Evolutionary conservation across 2,329 filamentous ascomycete genomes (phyloP), one percentile per base, ranked within the genome.

Genomic region (Proliferodiscus dingleyae): DNA sequence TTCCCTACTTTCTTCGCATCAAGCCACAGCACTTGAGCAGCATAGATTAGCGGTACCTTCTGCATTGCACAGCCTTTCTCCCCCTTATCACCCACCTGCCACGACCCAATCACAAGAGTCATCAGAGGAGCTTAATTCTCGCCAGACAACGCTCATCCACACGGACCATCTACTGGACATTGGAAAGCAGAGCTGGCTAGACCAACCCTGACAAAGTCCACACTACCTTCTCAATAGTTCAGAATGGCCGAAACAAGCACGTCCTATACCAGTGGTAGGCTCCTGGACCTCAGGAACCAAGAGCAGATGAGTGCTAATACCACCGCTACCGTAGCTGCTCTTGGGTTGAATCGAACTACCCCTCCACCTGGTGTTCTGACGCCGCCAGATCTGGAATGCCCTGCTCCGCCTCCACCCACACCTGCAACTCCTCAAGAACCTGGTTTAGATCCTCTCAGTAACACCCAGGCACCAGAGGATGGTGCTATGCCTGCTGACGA

Each of bases 241-340:
- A 11, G 11, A 18, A 39, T 50, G 15, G 43, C 38, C 22, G 36
- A 9, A 8, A 43, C 22, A 18, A 37, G 39, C 19, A 34, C 39
- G 7, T 46, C 43, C 22, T 59, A 60, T 36, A 50, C 51, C 7
- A 16, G 45, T n/a, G 50, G 54, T 34, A 42, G 55, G 6, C 41
- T 60, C 10, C 42, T 59, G 15, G 45, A 36, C 13, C 30, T 57
- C 11, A 41, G 40, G 6, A 26, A 28, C 43, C 30, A 28, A 41
- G 38, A 43, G 21, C 28, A 16, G 37, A 44, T 26, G 24, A 11
- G 24, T 26, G 24, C 6, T 6, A 26, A 26, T 7, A 11, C 18
- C 4, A 33, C 19, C 16, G 23, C 42, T 30, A 40, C 49, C 13
- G 9, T 38, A 40, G 19, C 41, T 24, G 40, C 26, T 10, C 24